Base-by-base conservation (phyloP, 441 rosid genomes). In the Dalechampia spathulata region DNA sequence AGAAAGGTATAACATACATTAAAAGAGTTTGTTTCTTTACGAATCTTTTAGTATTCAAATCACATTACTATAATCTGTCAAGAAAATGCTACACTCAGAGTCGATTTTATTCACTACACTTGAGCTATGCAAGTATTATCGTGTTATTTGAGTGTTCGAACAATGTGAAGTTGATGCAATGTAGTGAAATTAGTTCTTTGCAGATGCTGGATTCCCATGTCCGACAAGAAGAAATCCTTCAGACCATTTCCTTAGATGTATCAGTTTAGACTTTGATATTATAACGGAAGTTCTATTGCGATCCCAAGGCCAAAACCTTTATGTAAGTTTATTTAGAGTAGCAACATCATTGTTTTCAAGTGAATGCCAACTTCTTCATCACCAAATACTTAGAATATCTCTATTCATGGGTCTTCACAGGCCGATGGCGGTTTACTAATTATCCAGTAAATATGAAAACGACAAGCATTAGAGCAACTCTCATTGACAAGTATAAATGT, bases 151-250 rank as follows among this genome's bases (percentile, higher is more conserved):
- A 34, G 10, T 4, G 3, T 1, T 34, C 10, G 2, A 34, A 34
- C 4, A 7, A 11, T 11, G 5, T 38, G 41, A 1, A 3, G 2
- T 40, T 40, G 0, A 40, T 15, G 16, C 8, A 40, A 15, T 40
- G 0, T 40, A 40, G 30, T 20, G 6, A 7, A 19, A 20, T n/a
- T 9, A 36, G 39, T 36, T 36, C 25, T 36, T 48, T 21, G 37
- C 17, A 36, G 45, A 6, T 28, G 83, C 90, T 16, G 99, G 97
- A 36, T 92, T 89, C 53, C 94, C 96, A 17, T 88, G 96, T 74
- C 96, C 96, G 19, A 72, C 64, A 28, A 74, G 82, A 70, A 75
- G 96, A 61, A 92, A 79, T 65, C 94, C 90, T 65, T 80, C 96
- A 1, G 99, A 92, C 55, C 99, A 92, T 63, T 92, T 86, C 75